Evolutionary conservation across 225 moss, liverwort and hornwort genomes (phyloP).

Genomic region (Neckera pumila): DNA sequence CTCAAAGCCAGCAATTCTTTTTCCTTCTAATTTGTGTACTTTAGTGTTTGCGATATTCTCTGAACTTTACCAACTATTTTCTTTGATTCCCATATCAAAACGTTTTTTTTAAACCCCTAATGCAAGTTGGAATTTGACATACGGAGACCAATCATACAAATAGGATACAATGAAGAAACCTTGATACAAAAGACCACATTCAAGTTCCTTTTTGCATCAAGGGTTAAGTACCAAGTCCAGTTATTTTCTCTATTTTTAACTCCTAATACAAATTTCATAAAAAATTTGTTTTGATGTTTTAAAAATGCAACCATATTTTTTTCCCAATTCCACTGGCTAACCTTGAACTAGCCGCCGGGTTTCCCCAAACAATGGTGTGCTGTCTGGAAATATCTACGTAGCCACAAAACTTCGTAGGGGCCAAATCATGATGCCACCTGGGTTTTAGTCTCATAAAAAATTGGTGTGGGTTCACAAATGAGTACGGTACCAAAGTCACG

Average conservation of each 20-base stretch:
- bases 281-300: not conserved
- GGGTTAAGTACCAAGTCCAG: not conserved
- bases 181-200: no score
- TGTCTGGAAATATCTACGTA: not conserved
- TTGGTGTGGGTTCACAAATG: not conserved
- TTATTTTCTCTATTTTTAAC: not conserved
- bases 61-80: not conserved
- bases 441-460: not conserved
- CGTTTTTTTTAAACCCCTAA: no score
- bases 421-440: not conserved
- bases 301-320: not conserved
- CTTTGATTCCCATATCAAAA: not conserved
- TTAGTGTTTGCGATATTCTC: not conserved
- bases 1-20: not conserved
- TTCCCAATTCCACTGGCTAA: not conserved
- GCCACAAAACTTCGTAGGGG: not conserved
- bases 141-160: no score
- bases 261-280: not conserved
- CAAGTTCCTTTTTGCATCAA: no score
- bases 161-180: no score
- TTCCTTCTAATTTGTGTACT: not conserved
- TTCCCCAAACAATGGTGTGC: not conserved
- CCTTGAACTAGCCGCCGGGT: not conserved
- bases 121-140: no score
- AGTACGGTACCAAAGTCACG: not conserved